Evolutionary conservation across 2,329 filamentous ascomycete genomes (phyloP).

Genomic region (Endothia cerciana): DNA sequence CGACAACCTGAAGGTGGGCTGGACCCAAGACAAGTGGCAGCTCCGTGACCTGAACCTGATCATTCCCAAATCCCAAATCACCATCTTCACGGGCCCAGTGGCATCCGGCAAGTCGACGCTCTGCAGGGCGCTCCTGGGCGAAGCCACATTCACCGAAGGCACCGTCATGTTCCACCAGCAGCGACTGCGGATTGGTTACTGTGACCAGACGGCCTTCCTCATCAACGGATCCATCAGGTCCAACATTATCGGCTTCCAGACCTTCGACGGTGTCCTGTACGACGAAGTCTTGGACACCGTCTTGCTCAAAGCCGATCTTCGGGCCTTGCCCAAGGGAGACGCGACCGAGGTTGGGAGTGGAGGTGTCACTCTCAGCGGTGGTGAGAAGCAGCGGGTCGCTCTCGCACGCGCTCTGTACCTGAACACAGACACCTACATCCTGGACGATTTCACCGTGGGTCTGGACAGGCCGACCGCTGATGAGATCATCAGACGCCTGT

Average conservation of each 20-base stretch:
- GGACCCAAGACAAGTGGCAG: slow-evolving; percentile 31
- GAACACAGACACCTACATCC: slow-evolving; percentile 11
- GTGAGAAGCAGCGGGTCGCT: slow-evolving; percentile 42
- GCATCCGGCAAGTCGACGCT: slow-evolving; percentile 44
- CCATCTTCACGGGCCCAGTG: slow-evolving; percentile 44
- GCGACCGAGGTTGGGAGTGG: slow-evolving; percentile 45
- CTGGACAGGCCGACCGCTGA: slow-evolving; percentile 21
- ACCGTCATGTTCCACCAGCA: slow-evolving; percentile 7
- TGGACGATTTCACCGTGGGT: slow-evolving; percentile 24
- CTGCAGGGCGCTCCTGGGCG: slow-evolving; percentile 41
- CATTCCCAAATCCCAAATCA: slow-evolving; percentile 34
- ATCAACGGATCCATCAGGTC: slow-evolving; percentile 41
- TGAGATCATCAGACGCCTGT: slow-evolving; percentile 8
- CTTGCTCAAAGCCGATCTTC: slow-evolving; percentile 39
- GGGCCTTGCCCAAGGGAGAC: slow-evolving; percentile 40
- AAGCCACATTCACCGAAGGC: slow-evolving; percentile 30
- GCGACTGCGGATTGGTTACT: slow-evolving; percentile 35
- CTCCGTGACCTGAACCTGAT: slow-evolving; percentile 32
- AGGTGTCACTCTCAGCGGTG: slow-evolving; percentile 48
- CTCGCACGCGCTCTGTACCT: slow-evolving; percentile 27
- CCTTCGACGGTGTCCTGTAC: slow-evolving; percentile 40
- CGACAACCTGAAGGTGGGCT: slow-evolving; percentile 33
- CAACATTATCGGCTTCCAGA: slow-evolving; percentile 43
- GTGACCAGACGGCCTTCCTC: slow-evolving; percentile 34
- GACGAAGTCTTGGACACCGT: slow-evolving; percentile 41